These are phyloP conservation scores for Lunasporangiospora selenospora DNA, from an alignment of 192 early-diverging fungal genomes.

Conservation along the genomic window DNA sequence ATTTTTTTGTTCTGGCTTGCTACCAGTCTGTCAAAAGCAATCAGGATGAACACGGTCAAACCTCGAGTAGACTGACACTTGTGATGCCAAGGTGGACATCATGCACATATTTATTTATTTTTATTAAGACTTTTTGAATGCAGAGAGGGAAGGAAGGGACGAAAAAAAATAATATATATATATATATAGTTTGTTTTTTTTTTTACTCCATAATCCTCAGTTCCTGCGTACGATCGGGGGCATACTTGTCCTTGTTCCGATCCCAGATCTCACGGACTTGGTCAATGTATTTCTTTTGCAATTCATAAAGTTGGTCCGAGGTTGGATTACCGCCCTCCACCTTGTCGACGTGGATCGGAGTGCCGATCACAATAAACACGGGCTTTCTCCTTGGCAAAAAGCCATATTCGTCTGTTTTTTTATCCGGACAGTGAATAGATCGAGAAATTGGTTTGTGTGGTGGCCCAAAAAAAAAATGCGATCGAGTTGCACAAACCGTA, in stretches of 20 bases:
- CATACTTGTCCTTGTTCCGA: conserved; percentile 74
- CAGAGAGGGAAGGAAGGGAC: too few relatives aligned
- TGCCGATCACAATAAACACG: conserved; percentile 63
- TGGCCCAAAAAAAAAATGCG: neutral
- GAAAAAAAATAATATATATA: neutral
- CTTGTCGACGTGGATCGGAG: conserved; percentile 64
- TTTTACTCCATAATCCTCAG: conserved; percentile 67
- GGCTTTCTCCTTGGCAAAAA: conserved; percentile 57
- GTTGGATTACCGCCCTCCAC: conserved; percentile 57
- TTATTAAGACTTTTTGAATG: conserved; percentile 8
- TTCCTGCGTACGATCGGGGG: conserved; percentile 64
- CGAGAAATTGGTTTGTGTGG: neutral
- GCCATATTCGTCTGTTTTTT: conserved; percentile 52
- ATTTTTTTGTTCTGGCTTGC: too few relatives aligned
- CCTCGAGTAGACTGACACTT: too few relatives aligned
- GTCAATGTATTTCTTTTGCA: conserved; percentile 72
- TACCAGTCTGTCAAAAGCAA: too few relatives aligned
- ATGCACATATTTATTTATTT: conserved; percentile 1
- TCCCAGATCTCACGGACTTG: conserved; percentile 66
- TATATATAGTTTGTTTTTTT: neutral
- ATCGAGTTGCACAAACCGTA: too few relatives aligned
- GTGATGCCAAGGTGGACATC: too few relatives aligned
- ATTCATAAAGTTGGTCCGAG: conserved; percentile 59
- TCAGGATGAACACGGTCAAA: too few relatives aligned
- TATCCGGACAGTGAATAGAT: conserved; percentile 1